Evolutionary conservation across 2,329 filamentous ascomycete genomes (phyloP).

Genomic region (Neodidymelliopsis sp.): DNA sequence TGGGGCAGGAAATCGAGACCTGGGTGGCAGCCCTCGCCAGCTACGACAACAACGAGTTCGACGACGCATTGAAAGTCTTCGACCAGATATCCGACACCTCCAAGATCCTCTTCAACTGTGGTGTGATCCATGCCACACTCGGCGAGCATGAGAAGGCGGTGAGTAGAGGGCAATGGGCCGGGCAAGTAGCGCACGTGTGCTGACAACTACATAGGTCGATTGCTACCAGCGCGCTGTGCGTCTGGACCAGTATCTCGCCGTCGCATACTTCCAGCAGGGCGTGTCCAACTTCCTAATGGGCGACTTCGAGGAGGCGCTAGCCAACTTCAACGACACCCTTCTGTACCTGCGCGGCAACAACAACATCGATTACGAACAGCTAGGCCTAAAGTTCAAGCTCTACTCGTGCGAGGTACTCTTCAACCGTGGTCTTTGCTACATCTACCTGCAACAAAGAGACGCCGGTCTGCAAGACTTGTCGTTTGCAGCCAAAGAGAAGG

Average conservation of each 20-base stretch:
- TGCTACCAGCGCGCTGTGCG: conserved; percentile 91
- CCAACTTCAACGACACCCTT: conserved; percentile 98
- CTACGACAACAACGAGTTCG: conserved; percentile 98
- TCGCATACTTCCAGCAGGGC: conserved; percentile 97
- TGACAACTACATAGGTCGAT: conserved; percentile 73
- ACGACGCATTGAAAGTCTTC: conserved; percentile 84
- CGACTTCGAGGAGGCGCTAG: conserved; percentile 95
- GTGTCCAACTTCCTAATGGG: conserved; percentile 97
- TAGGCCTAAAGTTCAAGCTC: conserved; percentile 93
- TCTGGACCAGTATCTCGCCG: conserved; percentile 92
- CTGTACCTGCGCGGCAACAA: conserved; percentile 94
- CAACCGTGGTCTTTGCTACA: conserved; percentile 96
- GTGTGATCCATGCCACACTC: conserved; percentile 94
- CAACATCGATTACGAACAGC: conserved; percentile 96
- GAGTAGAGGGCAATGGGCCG: conserved; percentile 49
- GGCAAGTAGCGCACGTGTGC: conserved; percentile 18
- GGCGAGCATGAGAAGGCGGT: conserved; percentile 96
- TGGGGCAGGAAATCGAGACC: conserved; percentile 89
- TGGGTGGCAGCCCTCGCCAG: conserved; percentile 91
- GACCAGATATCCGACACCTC: conserved; percentile 91
- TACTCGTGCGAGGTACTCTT: conserved; percentile 98
- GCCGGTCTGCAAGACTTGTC: conserved; percentile 88
- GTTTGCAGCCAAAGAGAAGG: conserved; percentile 94
- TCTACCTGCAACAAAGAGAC: conserved; percentile 92
- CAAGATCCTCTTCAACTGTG: conserved; percentile 98